Evolutionary conservation across 2,329 filamentous ascomycete species (phyloP), one percentile per base, ranked within the genome.

Genomic region (Verruconis gallopava): DNA sequence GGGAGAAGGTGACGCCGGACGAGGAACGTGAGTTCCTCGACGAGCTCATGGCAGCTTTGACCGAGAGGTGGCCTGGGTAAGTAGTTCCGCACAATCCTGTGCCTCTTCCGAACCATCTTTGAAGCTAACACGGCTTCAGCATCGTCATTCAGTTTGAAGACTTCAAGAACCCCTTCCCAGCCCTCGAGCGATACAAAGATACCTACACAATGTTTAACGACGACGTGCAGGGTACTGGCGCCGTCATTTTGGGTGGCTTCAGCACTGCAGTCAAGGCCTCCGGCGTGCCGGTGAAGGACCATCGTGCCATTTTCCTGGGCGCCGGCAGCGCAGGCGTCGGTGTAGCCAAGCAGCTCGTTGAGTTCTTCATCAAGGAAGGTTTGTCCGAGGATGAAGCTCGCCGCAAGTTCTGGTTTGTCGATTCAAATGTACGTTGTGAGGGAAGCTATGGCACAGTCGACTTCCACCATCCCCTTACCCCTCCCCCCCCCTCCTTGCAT

Each of bases 201-300:
- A 75, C 72, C 49, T 89, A 94, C 71, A 88, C 84, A 62, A 93
- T 85, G 72, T 98, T 98, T 76, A 96, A 96, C 63, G 91, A 96
- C 57, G 89, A 98, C 59, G 91, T 98, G 57, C 89, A 96, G 69
- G 89, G 89, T 50, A 96, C 91, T 52, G 91, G 91, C 53, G 86
- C 89, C 48, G 91, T 98, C 55, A 86, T 96, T 47, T 74, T 95
- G 43, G 89, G 75, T 49, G 89, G 89, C 52, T 72, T 82, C 60
- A 76, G 83, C 64, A 75, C 72, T 50, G 72, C 72, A 20, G 85
- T 93, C 46, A 89, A 89, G 65, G 76, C 85, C 47, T 93, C 86
- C 12, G 82, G 81, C 40, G 77, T 94, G 13, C 83, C 85, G 20
- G 67, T 88, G 39, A 82, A 85, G 63, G 85, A 96, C 55, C 91